A percentile compares a stretch with the other conserved stretches of the same genome.
Conservation (phyloP, 208 protist species). For the Trypanosoma scelopori region DNA sequence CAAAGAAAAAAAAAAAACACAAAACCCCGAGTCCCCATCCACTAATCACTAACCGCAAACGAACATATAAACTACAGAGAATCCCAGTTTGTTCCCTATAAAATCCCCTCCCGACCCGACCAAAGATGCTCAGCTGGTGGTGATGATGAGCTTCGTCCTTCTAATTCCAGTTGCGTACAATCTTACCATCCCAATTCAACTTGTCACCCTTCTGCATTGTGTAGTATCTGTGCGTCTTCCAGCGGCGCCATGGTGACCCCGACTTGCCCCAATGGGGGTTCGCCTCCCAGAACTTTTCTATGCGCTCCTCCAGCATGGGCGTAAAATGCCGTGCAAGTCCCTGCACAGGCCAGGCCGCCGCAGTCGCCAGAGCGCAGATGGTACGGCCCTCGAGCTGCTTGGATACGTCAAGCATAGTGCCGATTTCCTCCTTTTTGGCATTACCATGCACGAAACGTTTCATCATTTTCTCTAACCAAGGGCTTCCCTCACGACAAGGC, state of each 20-base stretch:
- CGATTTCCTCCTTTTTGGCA: slow-evolving; percentile 96
- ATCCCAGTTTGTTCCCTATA: too few relatives aligned
- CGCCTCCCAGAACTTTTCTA: slow-evolving; percentile 87
- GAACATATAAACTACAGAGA: too few relatives aligned
- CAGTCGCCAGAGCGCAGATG: slow-evolving; percentile 98
- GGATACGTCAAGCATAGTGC: slow-evolving; percentile 97
- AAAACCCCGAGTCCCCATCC: too few relatives aligned
- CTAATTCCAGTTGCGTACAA: slow-evolving; percentile 89
- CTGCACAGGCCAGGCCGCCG: slow-evolving; percentile 98
- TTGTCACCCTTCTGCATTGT: slow-evolving; percentile 88
- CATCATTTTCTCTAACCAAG: slow-evolving; percentile 98
- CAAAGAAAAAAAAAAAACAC: too few relatives aligned
- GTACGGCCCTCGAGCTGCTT: slow-evolving; percentile 98
- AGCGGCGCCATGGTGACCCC: slow-evolving; percentile 79
- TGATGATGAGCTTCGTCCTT: background rate
- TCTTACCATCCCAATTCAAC: slow-evolving; percentile 89
- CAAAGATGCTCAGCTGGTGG: background rate
- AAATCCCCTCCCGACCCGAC: too few relatives aligned
- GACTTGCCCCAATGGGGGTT: slow-evolving; percentile 88
- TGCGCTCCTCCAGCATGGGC: slow-evolving; percentile 95
- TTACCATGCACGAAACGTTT: slow-evolving; percentile 96
- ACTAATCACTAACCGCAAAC: too few relatives aligned
- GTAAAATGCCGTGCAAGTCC: slow-evolving; percentile 97
- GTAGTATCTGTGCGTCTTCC: slow-evolving; percentile 90
- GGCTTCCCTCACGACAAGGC: slow-evolving; percentile 97